These are phyloP conservation scores for Candida buenavistaensis DNA, from an alignment of 1,139 yeast species.

Conservation along the genomic window DNA sequence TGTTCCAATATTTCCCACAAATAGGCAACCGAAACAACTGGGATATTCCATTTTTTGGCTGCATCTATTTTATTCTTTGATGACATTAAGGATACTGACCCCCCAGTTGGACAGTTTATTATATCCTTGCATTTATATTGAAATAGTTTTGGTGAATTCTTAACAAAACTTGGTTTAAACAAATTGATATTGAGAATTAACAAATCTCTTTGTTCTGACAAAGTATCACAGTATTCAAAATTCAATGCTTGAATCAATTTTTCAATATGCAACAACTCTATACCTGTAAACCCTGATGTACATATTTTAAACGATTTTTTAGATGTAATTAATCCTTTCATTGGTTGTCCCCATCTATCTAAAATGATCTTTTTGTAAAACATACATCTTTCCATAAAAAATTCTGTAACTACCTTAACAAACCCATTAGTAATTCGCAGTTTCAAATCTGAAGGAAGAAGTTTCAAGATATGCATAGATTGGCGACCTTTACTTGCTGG, in stretches of 20 bases:
- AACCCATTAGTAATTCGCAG: constrained; percentile 23
- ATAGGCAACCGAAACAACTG: constrained; percentile 54
- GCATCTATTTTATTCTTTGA: constrained; percentile 56
- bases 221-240: constrained; percentile 48
- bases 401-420: constrained; percentile 61
- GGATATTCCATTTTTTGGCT: constrained; percentile 56
- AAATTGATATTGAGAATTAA: constrained; percentile 62
- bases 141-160: constrained; percentile 41
- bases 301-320: constrained; percentile 50
- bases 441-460: constrained; percentile 24
- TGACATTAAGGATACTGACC: constrained; percentile 39
- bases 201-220: constrained; percentile 60
- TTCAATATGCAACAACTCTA: constrained; percentile 73
- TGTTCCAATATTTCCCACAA: constrained; percentile 44
- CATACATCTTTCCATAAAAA: constrained; percentile 81
- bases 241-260: constrained; percentile 59
- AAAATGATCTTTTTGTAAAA: constrained; percentile 53
- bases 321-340: constrained; percentile 38
- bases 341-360: constrained; percentile 78
- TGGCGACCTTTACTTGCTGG: constrained; percentile 39
- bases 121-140: constrained; percentile 36
- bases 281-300: constrained; percentile 80
- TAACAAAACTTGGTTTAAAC: constrained; percentile 32
- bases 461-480: constrained; percentile 24
- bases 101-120: constrained; percentile 33